phyloP scores from a whole-genome alignment of 345 rosid species.

The Eucalyptus paniculata region DNA sequence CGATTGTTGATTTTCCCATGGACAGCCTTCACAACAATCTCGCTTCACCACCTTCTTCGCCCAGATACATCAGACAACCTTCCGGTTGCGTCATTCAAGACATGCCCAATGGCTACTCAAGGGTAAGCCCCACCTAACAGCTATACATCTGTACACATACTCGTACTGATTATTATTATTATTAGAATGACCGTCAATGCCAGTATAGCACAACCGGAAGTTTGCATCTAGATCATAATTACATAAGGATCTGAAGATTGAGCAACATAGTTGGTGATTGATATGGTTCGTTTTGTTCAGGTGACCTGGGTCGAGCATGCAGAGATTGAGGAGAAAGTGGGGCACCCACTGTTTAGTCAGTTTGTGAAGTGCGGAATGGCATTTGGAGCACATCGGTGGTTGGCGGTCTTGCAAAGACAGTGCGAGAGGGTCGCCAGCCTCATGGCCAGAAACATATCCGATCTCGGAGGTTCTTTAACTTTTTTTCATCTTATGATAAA shows the following conservation, averaged over 20 bases:
- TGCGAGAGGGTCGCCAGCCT: slow-evolving; percentile 88
- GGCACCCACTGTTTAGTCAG: slow-evolving; percentile 43
- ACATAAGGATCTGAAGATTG: background rate
- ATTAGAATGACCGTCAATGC: background rate
- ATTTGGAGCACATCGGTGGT: slow-evolving; percentile 92
- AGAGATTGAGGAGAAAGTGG: slow-evolving; percentile 56
- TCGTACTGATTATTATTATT: background rate
- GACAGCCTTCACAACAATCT: slow-evolving; percentile 49
- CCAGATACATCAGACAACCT: slow-evolving; percentile 49
- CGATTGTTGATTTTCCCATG: slow-evolving; percentile 71
- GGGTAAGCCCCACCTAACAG: slow-evolving; percentile 11
- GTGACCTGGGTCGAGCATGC: slow-evolving; percentile 90
- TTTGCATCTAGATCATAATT: background rate
- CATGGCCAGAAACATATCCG: slow-evolving; percentile 82
- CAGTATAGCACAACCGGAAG: background rate
- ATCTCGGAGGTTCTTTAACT: slow-evolving; percentile 56
- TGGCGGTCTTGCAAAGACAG: slow-evolving; percentile 59
- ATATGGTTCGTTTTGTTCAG: slow-evolving; percentile 1
- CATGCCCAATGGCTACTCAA: slow-evolving; percentile 95
- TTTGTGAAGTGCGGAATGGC: slow-evolving; percentile 46
- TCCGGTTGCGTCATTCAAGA: slow-evolving; percentile 94
- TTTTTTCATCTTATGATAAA: background rate
- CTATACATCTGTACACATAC: background rate
- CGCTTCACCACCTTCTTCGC: slow-evolving; percentile 30
- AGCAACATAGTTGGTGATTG: background rate